phyloP scores from a whole-genome alignment of 352 stramenopile species.

The Phytophthora palmivora region DNA sequence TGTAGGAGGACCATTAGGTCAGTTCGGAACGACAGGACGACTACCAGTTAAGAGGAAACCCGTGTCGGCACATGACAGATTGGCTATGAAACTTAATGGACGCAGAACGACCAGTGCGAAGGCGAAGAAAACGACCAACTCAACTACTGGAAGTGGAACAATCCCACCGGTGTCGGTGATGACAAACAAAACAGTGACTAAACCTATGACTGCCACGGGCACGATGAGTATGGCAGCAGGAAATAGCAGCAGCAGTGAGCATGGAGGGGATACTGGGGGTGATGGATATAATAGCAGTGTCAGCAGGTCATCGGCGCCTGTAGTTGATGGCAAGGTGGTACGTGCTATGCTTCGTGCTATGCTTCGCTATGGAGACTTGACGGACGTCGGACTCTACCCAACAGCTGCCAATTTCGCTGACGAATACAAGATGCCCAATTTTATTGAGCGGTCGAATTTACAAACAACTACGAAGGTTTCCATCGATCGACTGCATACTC shows the following conservation, averaged over 20 bases:
- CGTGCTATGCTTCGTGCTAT: conserved; percentile 72
- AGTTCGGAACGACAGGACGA: conserved; percentile 50
- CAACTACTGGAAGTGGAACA: conserved; percentile 20
- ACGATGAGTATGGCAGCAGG: conserved; percentile 18
- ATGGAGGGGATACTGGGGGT: conserved; percentile 51
- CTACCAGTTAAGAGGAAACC: conserved; percentile 66
- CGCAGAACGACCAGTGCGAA: conserved; percentile 53
- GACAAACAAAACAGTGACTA: conserved; percentile 48
- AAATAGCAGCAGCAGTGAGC: conserved; percentile 37
- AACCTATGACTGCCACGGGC: conserved; percentile 35
- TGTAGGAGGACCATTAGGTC: conserved; percentile 62
- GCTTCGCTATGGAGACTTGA: conserved; percentile 82
- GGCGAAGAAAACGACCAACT: conserved; percentile 50
- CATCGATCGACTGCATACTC: conserved; percentile 57
- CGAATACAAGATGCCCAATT: conserved; percentile 80
- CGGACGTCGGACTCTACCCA: conserved; percentile 68
- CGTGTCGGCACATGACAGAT: conserved; percentile 70
- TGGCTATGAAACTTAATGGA: conserved; percentile 82
- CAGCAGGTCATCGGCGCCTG: conserved; percentile 30
- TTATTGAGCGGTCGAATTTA: conserved; percentile 74
- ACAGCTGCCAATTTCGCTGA: conserved; percentile 70
- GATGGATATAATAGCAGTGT: conserved; percentile 47
- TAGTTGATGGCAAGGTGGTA: conserved; percentile 69
- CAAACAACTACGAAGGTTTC: conserved; percentile 58
- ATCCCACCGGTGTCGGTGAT: conserved; percentile 65